phyloP scores from a whole-genome alignment of 257 asterid species.

The Fraxinus americana region DNA sequence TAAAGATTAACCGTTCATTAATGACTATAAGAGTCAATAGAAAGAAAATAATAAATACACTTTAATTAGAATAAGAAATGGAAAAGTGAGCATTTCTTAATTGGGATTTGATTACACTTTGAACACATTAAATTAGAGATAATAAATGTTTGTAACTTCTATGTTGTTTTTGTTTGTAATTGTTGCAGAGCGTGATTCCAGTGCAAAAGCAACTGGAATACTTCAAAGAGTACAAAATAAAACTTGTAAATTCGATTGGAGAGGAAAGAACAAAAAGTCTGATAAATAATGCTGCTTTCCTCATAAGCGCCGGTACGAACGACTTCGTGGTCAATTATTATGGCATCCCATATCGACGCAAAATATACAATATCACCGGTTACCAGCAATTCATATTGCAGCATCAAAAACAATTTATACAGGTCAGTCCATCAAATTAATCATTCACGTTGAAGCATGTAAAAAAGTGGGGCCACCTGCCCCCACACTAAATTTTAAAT shows the following conservation, averaged over 20 bases:
- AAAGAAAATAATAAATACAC: no score
- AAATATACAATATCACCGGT: slow-evolving; percentile 14
- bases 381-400: slow-evolving; percentile 36
- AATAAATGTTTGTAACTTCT: no score
- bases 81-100: no score
- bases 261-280: slow-evolving; percentile 27
- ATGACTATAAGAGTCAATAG: no score
- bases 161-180: no score
- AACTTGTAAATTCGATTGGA: slow-evolving; percentile 36
- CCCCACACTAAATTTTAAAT: no score
- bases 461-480: no score
- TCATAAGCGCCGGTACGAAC: slow-evolving; percentile 46
- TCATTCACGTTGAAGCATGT: no score
- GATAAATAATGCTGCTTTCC: slow-evolving; percentile 32
- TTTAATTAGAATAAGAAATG: no score
- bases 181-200: slow-evolving; percentile 33
- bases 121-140: no score
- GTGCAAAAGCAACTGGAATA: slow-evolving; percentile 33
- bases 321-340: slow-evolving; percentile 38
- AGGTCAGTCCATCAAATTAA: slow-evolving; percentile 25
- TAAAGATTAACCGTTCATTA: no score
- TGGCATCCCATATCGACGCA: slow-evolving; percentile 26
- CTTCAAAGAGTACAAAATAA: slow-evolving; percentile 34
- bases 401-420: slow-evolving; percentile 30
- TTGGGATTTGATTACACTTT: no score